phyloP scores from a whole-genome alignment of 23 red algal species.

The Gracilariopsis chorda region DNA sequence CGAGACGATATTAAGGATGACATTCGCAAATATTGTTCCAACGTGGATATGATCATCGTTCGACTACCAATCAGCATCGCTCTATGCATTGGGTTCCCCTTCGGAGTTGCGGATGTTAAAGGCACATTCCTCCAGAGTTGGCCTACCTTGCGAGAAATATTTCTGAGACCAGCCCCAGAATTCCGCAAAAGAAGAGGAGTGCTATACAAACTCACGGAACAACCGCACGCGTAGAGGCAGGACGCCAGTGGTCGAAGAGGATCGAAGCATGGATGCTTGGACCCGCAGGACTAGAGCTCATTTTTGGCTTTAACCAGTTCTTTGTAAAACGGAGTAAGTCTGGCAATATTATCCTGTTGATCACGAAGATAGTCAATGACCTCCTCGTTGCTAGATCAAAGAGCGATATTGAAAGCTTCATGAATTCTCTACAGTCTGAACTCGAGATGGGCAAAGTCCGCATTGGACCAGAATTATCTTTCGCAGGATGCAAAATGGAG shows the following conservation, averaged over 20 bases:
- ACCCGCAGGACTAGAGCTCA: too few relatives aligned
- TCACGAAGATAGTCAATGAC: background rate
- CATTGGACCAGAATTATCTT: too few relatives aligned
- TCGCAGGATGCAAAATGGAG: too few relatives aligned
- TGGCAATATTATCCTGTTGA: background rate
- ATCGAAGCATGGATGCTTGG: too few relatives aligned
- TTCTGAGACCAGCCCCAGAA: background rate
- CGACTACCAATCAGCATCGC: background rate
- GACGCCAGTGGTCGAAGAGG: too few relatives aligned
- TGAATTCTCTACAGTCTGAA: too few relatives aligned
- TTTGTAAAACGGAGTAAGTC: background rate
- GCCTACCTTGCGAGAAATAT: background rate
- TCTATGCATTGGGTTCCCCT: background rate
- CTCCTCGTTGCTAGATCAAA: background rate
- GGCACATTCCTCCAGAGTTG: slow-evolving; percentile 24
- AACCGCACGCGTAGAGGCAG: too few relatives aligned
- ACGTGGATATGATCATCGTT: background rate
- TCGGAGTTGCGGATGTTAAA: slow-evolving; percentile 3
- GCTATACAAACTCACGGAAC: slow-evolving; percentile 25
- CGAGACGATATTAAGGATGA: too few relatives aligned
- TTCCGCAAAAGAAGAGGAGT: background rate
- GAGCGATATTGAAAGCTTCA: too few relatives aligned
- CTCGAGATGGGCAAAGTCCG: too few relatives aligned
- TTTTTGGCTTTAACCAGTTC: background rate
- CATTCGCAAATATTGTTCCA: too few relatives aligned